phyloP scores from a whole-genome alignment of 2,329 filamentous ascomycete genomes.

The Paraphoma chrysanthemicola region DNA sequence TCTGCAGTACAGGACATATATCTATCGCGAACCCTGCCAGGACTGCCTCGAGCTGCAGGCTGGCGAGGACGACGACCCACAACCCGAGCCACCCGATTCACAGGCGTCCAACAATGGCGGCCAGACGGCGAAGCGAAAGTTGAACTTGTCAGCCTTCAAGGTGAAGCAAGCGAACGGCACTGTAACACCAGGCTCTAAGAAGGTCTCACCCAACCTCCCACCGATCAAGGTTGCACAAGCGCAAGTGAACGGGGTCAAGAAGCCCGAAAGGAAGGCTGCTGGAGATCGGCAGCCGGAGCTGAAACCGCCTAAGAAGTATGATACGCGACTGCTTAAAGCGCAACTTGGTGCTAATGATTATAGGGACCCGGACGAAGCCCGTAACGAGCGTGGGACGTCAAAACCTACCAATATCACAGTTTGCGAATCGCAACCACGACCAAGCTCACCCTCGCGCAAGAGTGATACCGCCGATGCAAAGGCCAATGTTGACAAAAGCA shows the following conservation, averaged over 20 bases:
- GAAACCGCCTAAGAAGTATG: constrained; percentile 30
- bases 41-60: constrained; percentile 58
- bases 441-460: constrained; percentile 34
- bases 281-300: constrained; percentile 18
- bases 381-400: constrained; percentile 12
- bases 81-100: constrained; percentile 48
- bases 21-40: constrained; percentile 62
- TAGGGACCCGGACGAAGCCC: constrained; percentile 26
- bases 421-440: constrained; percentile 17
- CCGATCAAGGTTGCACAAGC: constrained; percentile 27
- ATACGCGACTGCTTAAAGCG: background rate
- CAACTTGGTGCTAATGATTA: constrained; percentile 18
- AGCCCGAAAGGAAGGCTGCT: constrained; percentile 23
- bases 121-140: constrained; percentile 64
- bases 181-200: constrained; percentile 38
- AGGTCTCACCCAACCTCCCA: constrained; percentile 32
- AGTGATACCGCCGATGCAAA: constrained; percentile 50
- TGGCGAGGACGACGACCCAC: constrained; percentile 61
- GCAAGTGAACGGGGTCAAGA: constrained; percentile 36
- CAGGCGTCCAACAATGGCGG: constrained; percentile 47
- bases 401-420: constrained; percentile 8
- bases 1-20: constrained; percentile 68
- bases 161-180: constrained; percentile 56
- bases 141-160: constrained; percentile 67
- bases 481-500: constrained; percentile 33